Evolutionary conservation across 2,329 filamentous ascomycete genomes (phyloP).

Genomic region (Neopestalotiopsis sp.): DNA sequence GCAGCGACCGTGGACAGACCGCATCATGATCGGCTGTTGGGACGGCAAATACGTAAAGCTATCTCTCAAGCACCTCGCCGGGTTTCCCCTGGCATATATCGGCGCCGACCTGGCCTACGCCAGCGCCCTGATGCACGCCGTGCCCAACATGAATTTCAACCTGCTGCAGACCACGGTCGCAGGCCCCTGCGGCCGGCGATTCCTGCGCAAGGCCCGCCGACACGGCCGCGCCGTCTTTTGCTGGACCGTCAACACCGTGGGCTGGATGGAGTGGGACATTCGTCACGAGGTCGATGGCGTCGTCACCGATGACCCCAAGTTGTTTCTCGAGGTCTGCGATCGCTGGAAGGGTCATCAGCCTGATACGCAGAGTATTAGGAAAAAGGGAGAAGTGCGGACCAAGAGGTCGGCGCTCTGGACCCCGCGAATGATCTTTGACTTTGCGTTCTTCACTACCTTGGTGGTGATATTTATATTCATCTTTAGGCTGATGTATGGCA

Average conservation of each 20-base stretch:
- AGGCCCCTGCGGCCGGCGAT: slow-evolving; percentile 68
- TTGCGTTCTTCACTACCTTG: background rate
- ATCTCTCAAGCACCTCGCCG: slow-evolving; percentile 65
- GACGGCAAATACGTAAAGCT: slow-evolving; percentile 73
- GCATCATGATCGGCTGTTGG: slow-evolving; percentile 85
- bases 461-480: background rate
- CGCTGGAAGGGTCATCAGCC: slow-evolving; percentile 20
- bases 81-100: slow-evolving; percentile 70
- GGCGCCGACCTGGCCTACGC: slow-evolving; percentile 72
- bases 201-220: slow-evolving; percentile 65
- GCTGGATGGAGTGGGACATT: slow-evolving; percentile 83
- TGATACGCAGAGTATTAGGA: background rate
- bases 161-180: slow-evolving; percentile 73
- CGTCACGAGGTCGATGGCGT: slow-evolving; percentile 74
- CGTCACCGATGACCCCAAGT: slow-evolving; percentile 80
- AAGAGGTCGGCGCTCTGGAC: background rate
- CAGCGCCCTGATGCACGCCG: slow-evolving; percentile 66
- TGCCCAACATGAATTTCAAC: slow-evolving; percentile 78
- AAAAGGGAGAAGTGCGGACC: background rate
- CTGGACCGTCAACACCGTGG: slow-evolving; percentile 86
- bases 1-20: slow-evolving; percentile 68
- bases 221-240: slow-evolving; percentile 67
- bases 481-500: background rate
- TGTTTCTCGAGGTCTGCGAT: slow-evolving; percentile 66
- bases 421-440: background rate